These are phyloP conservation scores for Setomelanomma holmii DNA, from an alignment of 2,329 filamentous ascomycete species.

Conservation along the genomic window DNA sequence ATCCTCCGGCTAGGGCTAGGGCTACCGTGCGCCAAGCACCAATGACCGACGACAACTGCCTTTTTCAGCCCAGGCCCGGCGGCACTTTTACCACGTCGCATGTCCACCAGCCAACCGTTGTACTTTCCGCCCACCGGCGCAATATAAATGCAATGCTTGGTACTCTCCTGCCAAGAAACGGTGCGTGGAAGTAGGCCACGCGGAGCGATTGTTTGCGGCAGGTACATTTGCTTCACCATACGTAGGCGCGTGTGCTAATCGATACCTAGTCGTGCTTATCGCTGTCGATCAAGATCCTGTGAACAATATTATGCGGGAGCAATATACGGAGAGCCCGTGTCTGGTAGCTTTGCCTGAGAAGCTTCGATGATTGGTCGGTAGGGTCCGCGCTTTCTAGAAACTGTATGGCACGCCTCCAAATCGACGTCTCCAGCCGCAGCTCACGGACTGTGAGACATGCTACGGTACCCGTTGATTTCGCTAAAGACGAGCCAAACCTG, in stretches of 20 bases:
- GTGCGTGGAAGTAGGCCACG: background rate
- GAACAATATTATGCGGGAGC: background rate
- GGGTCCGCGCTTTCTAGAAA: background rate
- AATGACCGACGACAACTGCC: slow-evolving; percentile 2
- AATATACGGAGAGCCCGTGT: background rate
- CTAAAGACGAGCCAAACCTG: background rate
- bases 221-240: slow-evolving; percentile 8
- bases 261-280: slow-evolving; percentile 3
- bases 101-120: slow-evolving; percentile 1
- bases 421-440: no score
- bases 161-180: slow-evolving; percentile 7
- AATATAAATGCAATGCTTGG: slow-evolving; percentile 8
- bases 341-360: background rate
- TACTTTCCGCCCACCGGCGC: background rate
- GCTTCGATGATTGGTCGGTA: background rate
- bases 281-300: background rate
- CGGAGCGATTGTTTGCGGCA: slow-evolving; percentile 12
- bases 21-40: slow-evolving; percentile 15
- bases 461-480: background rate
- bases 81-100: background rate
- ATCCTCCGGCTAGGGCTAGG: slow-evolving; percentile 2
- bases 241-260: slow-evolving; percentile 1
- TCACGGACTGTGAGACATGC: no score
- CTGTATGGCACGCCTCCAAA: background rate
- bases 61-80: slow-evolving; percentile 1